Evolutionary conservation across 192 early-diverging fungal genomes (phyloP).

Genomic region (Backusella liffmaniae): DNA sequence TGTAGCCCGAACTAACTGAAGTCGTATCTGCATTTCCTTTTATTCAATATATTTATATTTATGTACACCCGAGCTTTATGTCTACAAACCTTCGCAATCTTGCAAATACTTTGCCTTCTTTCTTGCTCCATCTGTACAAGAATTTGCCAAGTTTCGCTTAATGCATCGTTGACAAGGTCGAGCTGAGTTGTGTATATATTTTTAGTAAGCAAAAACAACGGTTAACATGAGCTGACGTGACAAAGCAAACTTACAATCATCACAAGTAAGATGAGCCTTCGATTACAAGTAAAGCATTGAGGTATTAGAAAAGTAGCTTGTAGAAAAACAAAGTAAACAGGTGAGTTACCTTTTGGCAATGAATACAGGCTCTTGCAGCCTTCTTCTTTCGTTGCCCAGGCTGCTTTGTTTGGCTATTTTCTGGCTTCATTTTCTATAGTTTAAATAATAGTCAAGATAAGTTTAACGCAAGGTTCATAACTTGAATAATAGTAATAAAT

Average conservation of each 20-base stretch:
- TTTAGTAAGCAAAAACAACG: background rate
- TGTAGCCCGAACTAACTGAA: background rate
- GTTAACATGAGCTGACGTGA: background rate
- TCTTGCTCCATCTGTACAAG: constrained; percentile 84
- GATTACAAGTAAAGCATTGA: background rate
- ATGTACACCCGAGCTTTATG: background rate
- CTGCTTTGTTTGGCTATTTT: constrained; percentile 10
- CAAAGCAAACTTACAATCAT: constrained; percentile 53
- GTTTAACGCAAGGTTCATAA: constrained; percentile 2
- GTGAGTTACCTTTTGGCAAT: constrained; percentile 60
- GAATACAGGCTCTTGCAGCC: constrained; percentile 51
- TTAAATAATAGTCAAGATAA: background rate
- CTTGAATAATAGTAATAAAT: constrained; percentile 2
- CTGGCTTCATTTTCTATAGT: background rate
- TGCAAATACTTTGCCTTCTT: constrained; percentile 95
- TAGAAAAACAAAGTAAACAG: background rate
- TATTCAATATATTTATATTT: background rate
- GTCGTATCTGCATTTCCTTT: background rate
- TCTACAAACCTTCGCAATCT: constrained; percentile 54
- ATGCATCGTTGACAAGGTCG: constrained; percentile 89
- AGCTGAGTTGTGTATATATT: constrained; percentile 31
- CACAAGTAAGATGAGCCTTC: constrained; percentile 70
- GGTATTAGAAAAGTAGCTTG: background rate
- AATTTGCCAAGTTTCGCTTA: constrained; percentile 69
- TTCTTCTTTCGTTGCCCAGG: constrained; percentile 33